Conservation (phyloP, 352 stramenopile species). For the Globisporangium spiculum region DNA sequence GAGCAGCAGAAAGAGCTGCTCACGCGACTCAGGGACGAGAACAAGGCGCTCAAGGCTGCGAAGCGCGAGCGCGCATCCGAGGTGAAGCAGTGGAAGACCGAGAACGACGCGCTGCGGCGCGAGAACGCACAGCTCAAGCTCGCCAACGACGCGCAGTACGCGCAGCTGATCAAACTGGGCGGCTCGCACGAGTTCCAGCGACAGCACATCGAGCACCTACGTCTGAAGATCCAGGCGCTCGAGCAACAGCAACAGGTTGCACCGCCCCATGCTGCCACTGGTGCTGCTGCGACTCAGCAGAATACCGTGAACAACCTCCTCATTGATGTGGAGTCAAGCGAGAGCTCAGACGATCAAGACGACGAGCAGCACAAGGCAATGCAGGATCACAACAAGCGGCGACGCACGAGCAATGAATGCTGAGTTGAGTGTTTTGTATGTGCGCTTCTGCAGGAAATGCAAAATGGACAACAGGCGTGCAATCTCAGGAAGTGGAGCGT, state of each 20-base stretch:
- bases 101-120: conserved; percentile 13
- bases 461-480: not conserved
- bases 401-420: not conserved
- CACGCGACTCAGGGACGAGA: conserved; percentile 7
- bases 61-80: conserved; percentile 10
- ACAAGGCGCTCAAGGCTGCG: conserved; percentile 7
- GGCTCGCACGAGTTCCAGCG: conserved; percentile 17
- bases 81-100: conserved; percentile 5
- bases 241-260: conserved; percentile 2
- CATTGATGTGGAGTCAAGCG: too few relatives aligned
- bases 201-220: conserved; percentile 15
- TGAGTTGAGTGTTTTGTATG: not conserved
- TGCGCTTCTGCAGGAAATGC: not conserved
- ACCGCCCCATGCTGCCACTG: not conserved
- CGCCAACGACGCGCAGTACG: conserved; percentile 15
- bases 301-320: too few relatives aligned
- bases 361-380: not conserved
- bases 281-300: not conserved
- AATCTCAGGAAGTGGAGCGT: not conserved
- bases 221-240: conserved; percentile 13
- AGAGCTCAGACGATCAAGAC: not conserved
- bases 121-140: conserved; percentile 9
- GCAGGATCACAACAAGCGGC: not conserved
- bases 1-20: conserved; percentile 12
- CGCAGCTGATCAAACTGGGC: conserved; percentile 14